Evolutionary conservation across 2,329 filamentous ascomycete genomes (phyloP), one percentile per base, ranked within the genome.

Genomic region (Sarocladiaceae sp.): DNA sequence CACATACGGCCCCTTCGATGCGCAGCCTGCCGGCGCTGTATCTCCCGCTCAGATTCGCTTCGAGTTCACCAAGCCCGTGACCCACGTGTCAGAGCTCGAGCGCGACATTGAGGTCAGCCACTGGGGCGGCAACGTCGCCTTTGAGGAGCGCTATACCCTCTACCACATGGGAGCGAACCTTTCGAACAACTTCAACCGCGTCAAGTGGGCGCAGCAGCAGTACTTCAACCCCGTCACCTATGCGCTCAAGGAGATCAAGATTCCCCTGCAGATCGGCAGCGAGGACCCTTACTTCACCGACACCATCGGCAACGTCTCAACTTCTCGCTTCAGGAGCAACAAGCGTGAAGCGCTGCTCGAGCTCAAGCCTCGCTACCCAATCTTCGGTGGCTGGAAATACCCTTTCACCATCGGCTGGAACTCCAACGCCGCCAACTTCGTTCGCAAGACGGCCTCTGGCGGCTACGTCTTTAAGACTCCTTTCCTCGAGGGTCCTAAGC

Each of bases 351-450:
- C 87, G n/a, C 70, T 84, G 33, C 76, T 98, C 21, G 90, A 96
- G 65, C 74, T 96, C 50, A 93, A 90, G 73, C 93, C 93, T 16
- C 81, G 93, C 43, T 98, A 95, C 65, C 93, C 93, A n/a, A 65
- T 98, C 19, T 98, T 96, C 57, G 93, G 93, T 48, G 89, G 88
- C 48, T 98, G 93, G 93, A 95, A 95, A 66, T 97, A 96, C 67
- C 93, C 87, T 52, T 98, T 97, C 72, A 88, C 85, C 47, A 82
- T 97, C 46, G 93, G 93, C 53, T 98, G 93, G 93, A 94, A 97
- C 68, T 83, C 86, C 43, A 81, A 95, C 53, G 74, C 94, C 21
- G 80, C 80, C 56, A 79, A 78, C 46, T 93, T 87, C 62, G 62
- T 98, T 52, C 82, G 88, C 55, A 78, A 72, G 54, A 72, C 77